Base-by-base conservation (phyloP, 2,329 filamentous ascomycete species). In the Ceratocystis lukuohia region DNA sequence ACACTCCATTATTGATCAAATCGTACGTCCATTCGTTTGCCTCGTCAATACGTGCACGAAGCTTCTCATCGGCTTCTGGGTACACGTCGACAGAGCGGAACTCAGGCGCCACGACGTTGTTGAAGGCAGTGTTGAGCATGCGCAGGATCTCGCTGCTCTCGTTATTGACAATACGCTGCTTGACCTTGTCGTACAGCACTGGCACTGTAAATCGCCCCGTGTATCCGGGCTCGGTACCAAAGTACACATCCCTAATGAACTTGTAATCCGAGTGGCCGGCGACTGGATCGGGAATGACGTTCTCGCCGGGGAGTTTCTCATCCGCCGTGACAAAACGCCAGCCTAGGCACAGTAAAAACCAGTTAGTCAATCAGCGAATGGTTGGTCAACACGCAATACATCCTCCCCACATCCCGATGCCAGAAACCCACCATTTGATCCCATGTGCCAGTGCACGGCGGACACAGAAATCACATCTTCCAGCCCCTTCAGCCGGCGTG, bases 111-210 rank as follows among this genome's bases (percentile, higher is more conserved):
- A 92, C 74, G 45, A 89, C 73, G 69, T 83, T 81, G 74, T 97
- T 86, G 73, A 97, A 97, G 74, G 80, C 46, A 53, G 81, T 82
- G 73, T 89, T 89, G 69, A 96, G 79, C 89, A 96, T 96, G 73
- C 92, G 86, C 74, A 96, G 86, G 74, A 96, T 96, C 78, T 96
- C 92, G 70, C 87, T 86, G 75, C 88, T 91, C 81, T 96, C 92
- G 71, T 96, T 96, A 82, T 82, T 94, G 69, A 96, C 91, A 72
- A 96, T 95, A 44, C 79, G 83, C 72, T 86, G 82, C 64, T 79
- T 77, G 77, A 88, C 85, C 77, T 84, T 90, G 76, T 96, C 90
- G 77, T 88, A 95, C 66, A 96, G 80, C 2, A 90, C 88, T 0
- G 92, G 92, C 17, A 96, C 92, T 0, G 92, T 96, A 75, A 92